Percentiles rank a stretch among this genome's conserved stretches.
These are phyloP conservation scores for Adansonia gregorii DNA, from an alignment of 441 rosid genomes.

Conservation along the genomic window DNA sequence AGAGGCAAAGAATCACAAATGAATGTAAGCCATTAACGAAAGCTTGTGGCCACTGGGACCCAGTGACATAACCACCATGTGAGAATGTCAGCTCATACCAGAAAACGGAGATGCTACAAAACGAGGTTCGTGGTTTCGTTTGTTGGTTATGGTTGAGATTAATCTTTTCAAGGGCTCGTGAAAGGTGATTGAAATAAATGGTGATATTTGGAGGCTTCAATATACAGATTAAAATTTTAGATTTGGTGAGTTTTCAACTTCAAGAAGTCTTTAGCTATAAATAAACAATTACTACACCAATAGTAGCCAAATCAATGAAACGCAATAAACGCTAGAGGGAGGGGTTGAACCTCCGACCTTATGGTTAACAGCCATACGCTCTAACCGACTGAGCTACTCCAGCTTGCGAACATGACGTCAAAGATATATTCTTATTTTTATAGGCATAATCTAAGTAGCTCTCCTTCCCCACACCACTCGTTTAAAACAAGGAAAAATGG, in stretches of 20 bases:
- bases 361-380: constrained; percentile 52
- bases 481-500: not conserved
- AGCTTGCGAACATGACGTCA: constrained; percentile 9
- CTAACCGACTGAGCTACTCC: constrained; percentile 53
- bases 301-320: no score
- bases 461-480: not conserved
- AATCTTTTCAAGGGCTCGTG: constrained; percentile 11
- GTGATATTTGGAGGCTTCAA: not conserved
- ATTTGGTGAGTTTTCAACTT: constrained; percentile 14
- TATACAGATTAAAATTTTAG: not conserved
- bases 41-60: constrained; percentile 54
- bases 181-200: not conserved
- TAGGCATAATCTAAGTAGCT: no score
- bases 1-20: constrained; percentile 15
- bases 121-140: not conserved
- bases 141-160: not conserved
- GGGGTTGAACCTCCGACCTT: constrained; percentile 54
- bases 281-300: not conserved
- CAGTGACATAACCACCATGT: constrained; percentile 47
- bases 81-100: constrained; percentile 26
- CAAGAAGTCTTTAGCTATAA: constrained; percentile 4
- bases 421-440: not conserved
- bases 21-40: constrained; percentile 41
- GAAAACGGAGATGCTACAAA: constrained; percentile 1
- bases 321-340: constrained; percentile 38